These are phyloP conservation scores for Daldinia caldariorum DNA, from an alignment of 495 filamentous ascomycete species.

Conservation along the genomic window DNA sequence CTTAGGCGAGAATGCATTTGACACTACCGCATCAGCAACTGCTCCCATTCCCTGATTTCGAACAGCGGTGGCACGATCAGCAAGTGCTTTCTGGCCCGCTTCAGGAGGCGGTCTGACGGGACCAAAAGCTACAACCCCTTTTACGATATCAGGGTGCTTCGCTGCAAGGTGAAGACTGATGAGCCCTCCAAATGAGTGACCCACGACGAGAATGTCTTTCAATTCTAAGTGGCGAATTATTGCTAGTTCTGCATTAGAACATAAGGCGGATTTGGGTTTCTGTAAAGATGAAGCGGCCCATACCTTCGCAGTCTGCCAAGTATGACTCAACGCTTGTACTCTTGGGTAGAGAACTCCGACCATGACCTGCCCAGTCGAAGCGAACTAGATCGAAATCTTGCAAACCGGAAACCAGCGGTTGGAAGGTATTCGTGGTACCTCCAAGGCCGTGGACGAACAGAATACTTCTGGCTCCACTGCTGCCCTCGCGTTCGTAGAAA, in stretches of 20 bases:
- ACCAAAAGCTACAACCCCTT: neutral
- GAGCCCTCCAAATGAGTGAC: neutral
- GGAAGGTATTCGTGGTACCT: slow-evolving; percentile 17
- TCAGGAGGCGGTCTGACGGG: neutral
- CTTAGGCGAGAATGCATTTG: slow-evolving; percentile 17
- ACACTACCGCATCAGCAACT: neutral
- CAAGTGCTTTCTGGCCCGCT: neutral
- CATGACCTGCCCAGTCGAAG: slow-evolving; percentile 24
- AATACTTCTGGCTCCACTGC: slow-evolving; percentile 6
- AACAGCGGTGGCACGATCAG: neutral
- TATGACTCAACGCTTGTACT: slow-evolving; percentile 16
- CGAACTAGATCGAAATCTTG: slow-evolving; percentile 17
- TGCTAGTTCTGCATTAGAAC: neutral
- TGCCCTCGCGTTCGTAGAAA: slow-evolving; percentile 24
- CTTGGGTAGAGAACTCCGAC: slow-evolving; percentile 9
- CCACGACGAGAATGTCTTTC: neutral
- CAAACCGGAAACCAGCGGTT: slow-evolving; percentile 11
- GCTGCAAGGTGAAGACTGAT: neutral
- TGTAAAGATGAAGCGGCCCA: neutral
- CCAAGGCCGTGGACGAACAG: slow-evolving; percentile 18
- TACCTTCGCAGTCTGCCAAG: slow-evolving; percentile 20
- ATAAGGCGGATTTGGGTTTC: neutral
- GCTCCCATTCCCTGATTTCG: neutral
- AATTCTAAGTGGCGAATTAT: neutral
- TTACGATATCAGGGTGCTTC: neutral